Base-by-base conservation (phyloP, 1,284 basidiomycete genomes). In the Papiliotrema flavescens region DNA sequence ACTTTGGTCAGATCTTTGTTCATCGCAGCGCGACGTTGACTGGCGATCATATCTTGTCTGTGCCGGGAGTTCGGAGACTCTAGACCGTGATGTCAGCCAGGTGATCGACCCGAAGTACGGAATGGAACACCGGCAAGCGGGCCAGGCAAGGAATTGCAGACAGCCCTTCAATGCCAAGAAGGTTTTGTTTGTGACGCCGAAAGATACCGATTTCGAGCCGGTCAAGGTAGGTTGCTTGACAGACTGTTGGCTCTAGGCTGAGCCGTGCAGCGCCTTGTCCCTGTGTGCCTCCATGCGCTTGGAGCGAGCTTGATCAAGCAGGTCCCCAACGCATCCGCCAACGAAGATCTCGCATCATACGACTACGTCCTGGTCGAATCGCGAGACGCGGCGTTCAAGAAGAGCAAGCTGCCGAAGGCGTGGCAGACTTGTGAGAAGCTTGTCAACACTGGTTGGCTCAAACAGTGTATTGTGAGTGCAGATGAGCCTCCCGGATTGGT, bases 61-160 rank as follows among this genome's bases (percentile, higher is more conserved):
- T 7, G 83, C 88, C 35, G 90, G 90, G 0, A 80, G 76, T 56
- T 85, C 84, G 7, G 79, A 82, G 3, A 48, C 67, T 8, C 75
- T 85, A 6, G 69, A 78, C 23, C 79, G 81, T 8, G 76, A 80
- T 19, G 75, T 85, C 3, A 85, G 86, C 1, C 90, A 93, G 64
- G 72, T 84, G 51, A 80, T 91, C 26, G 86, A 90, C 61, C 71
- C 83, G 22, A 79, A 83, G 57, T 89, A 88, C 87, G 85, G 87
- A 20, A 52, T 35, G 22, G 79, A 79, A 20, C 79, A 78, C 52
- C 73, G 76, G 39, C 77, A 81, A 51, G 78, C 62, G 14, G 37
- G 53, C 14, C 40, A 35, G 40, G 62, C 88, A 51, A 66, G 71
- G 15, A 80, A 83, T n/a, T 73, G 85, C 15, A 56, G 62, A 2